Percentiles rank a stretch among this genome's conserved stretches.
Conservation (phyloP, 1,284 basidiomycete species). For the Garcileccinum viscosum region DNA sequence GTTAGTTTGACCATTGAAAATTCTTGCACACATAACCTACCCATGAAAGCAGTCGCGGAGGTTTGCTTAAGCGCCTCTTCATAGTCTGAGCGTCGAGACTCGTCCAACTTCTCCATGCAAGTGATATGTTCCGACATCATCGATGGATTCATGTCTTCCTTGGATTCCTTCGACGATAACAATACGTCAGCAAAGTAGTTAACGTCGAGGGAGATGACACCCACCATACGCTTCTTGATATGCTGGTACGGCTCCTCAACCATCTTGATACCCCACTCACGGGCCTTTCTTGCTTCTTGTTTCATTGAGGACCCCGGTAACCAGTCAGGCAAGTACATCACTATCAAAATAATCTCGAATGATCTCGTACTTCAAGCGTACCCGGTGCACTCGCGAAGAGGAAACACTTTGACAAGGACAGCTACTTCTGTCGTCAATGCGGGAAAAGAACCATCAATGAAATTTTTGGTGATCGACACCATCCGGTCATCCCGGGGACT, state of each 20-base stretch:
- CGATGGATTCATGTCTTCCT: conserved; percentile 7
- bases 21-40: conserved; percentile 8
- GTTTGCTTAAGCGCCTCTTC: conserved; percentile 28
- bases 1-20: not conserved
- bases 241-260: conserved; percentile 30
- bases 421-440: conserved; percentile 16
- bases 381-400: conserved; percentile 27
- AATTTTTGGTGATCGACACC: conserved; percentile 22
- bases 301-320: conserved; percentile 29
- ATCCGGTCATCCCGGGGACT: conserved; percentile 23
- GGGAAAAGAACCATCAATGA: conserved; percentile 12
- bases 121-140: conserved; percentile 33
- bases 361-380: not conserved
- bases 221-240: conserved; percentile 19
- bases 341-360: conserved; percentile 6
- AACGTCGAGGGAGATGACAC: not conserved
- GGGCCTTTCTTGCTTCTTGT: conserved; percentile 18
- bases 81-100: conserved; percentile 14
- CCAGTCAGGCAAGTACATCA: conserved; percentile 30
- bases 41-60: conserved; percentile 24
- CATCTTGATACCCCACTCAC: conserved; percentile 16
- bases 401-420: conserved; percentile 25
- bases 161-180: conserved; percentile 10
- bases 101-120: conserved; percentile 25
- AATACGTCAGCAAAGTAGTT: not conserved